Conservation (phyloP, 306 rosid genomes). For the Potentilla sterilis region DNA sequence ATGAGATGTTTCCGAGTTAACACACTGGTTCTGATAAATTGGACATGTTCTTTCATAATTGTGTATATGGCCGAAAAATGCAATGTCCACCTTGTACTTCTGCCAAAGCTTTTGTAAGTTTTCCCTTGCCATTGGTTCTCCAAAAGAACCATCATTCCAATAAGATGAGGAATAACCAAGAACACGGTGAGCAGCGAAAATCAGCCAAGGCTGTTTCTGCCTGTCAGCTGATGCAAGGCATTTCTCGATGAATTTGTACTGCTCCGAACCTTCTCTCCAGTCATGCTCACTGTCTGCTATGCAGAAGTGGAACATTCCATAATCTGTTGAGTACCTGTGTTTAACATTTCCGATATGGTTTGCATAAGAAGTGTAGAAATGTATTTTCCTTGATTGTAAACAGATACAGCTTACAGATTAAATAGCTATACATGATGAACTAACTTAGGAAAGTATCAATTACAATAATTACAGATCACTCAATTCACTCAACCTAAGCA, state of each 20-base stretch:
- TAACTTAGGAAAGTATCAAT: no score
- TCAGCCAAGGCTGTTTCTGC: slow-evolving; percentile 83
- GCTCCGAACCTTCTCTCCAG: slow-evolving; percentile 87
- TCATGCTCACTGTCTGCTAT: slow-evolving; percentile 83
- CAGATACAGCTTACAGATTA: no score
- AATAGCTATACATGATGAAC: no score
- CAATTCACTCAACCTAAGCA: no score
- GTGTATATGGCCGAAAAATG: slow-evolving; percentile 78
- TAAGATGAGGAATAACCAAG: slow-evolving; percentile 85
- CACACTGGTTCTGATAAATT: slow-evolving; percentile 71
- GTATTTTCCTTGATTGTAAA: not conserved
- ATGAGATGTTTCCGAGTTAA: slow-evolving; percentile 47
- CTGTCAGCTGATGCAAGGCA: slow-evolving; percentile 86
- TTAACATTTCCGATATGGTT: no score
- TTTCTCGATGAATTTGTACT: slow-evolving; percentile 75
- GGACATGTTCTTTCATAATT: slow-evolving; percentile 92
- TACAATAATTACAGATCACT: no score
- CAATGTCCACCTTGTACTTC: slow-evolving; percentile 82
- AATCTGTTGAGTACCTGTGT: slow-evolving; percentile 76
- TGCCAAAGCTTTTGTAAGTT: slow-evolving; percentile 86
- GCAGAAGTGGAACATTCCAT: slow-evolving; percentile 87
- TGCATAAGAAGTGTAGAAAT: no score
- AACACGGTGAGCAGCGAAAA: slow-evolving; percentile 85
- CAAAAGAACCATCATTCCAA: slow-evolving; percentile 56
- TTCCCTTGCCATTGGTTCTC: slow-evolving; percentile 91